Base-by-base conservation (phyloP, 306 rosid species). In the Malus fusca region DNA sequence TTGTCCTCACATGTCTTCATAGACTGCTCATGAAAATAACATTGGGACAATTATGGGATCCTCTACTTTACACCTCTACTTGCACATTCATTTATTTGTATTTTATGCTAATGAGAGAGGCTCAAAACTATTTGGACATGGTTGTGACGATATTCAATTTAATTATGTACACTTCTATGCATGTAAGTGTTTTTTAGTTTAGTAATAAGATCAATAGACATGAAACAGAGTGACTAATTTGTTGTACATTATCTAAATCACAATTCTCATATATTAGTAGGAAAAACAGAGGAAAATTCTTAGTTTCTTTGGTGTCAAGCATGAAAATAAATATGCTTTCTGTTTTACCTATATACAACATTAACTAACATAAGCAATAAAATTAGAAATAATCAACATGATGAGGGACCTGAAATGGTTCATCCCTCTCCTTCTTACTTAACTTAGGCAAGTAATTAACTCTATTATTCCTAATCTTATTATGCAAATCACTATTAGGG, bases 1-100 rank as follows among this genome's bases (percentile, higher is more conserved):
- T 95, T 88, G 88, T 85, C 78, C 80, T 90, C 97, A 92, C 98
- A 95, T 95, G 98, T 88, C 79, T 83, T 83, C 85, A 85, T 71
- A 78, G 79, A 85, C 53, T 87, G 83, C 82, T 95, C 96, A 86
- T 92, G 96, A 82, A 82, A 78, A 79, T 82, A 95, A 76, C 93
- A 88, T 84, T 87, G 83, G 86, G 42, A 89, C 96, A 88, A 92
- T 92, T 84, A 95, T 95, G 93, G 83, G 83, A 82, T 82, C 85
- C 84, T 83, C 82, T 75, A 78, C 87, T 87, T 79, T 80, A 65
- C 88, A 85, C 84, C 9, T 2, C 55, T 51, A 51, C 55, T 51
- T 51, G 55, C 55, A 51, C 55, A 51, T 15, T 15, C 21, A 51
- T 73, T 76, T 78, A 58, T 68, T 76, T 74, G 63, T 61, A 14